These are phyloP conservation scores for Penicillium sp. DNA, from an alignment of 2,329 filamentous ascomycete genomes.

Conservation along the genomic window DNA sequence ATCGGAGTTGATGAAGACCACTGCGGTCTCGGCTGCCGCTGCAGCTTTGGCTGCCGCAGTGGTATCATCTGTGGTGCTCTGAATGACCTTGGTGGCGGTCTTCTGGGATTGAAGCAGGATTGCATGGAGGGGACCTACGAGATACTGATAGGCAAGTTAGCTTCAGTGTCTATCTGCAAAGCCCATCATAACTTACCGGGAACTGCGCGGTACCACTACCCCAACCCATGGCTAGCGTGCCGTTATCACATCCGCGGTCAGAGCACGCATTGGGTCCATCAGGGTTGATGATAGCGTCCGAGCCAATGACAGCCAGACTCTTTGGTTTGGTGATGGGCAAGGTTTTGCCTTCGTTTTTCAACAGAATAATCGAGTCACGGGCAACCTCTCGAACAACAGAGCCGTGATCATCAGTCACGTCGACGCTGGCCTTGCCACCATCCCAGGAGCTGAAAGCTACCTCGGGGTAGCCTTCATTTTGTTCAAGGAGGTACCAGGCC, in stretches of 20 bases:
- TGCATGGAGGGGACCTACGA: constrained; percentile 45
- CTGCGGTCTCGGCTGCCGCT: constrained; percentile 38
- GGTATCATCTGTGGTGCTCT: constrained; percentile 40
- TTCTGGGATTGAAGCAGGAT: constrained; percentile 38
- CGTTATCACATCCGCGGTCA: constrained; percentile 65
- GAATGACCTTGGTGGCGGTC: constrained; percentile 43
- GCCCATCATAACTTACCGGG: constrained; percentile 40
- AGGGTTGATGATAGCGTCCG: constrained; percentile 48
- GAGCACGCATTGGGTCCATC: constrained; percentile 53
- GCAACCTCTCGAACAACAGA: constrained; percentile 43
- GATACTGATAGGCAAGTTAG: constrained; percentile 28
- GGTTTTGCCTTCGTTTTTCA: constrained; percentile 46
- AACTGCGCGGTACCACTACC: constrained; percentile 71
- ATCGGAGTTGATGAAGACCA: constrained; percentile 51
- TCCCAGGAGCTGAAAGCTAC: constrained; percentile 49
- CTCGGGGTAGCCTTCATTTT: constrained; percentile 46
- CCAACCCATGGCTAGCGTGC: constrained; percentile 70
- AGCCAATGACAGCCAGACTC: constrained; percentile 50
- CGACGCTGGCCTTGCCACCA: constrained; percentile 30
- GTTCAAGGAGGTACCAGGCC: constrained; percentile 49
- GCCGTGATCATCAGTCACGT: constrained; percentile 43
- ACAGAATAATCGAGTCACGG: constrained; percentile 46
- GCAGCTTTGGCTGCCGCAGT: constrained; percentile 39
- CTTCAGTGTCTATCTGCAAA: neutral
- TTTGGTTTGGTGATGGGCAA: constrained; percentile 48